A percentile compares a stretch with the other conserved stretches of the same genome.
phyloP scores from a whole-genome alignment of 495 filamentous ascomycete genomes.

The Aspergillus sparsus region DNA sequence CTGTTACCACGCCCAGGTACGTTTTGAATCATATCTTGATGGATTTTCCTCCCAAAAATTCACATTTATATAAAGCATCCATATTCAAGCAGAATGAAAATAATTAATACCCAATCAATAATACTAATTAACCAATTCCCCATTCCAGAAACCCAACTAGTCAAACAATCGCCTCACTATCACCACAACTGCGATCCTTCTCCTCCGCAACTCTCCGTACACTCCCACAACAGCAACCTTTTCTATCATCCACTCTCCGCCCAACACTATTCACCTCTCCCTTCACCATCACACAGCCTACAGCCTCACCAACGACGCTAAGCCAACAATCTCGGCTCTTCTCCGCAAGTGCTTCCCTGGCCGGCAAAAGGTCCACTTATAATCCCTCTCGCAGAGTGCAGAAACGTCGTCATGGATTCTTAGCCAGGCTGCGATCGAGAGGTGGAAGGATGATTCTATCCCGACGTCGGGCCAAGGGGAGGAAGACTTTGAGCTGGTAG shows the following conservation, averaged over 20 bases:
- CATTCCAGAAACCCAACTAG: not conserved
- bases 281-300: slow-evolving; percentile 20
- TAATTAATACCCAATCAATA: not conserved
- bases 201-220: slow-evolving; percentile 15
- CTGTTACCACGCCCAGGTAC: slow-evolving; percentile 22
- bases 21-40: not conserved
- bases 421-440: slow-evolving; percentile 56
- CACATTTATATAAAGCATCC: too few relatives aligned
- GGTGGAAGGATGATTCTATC: slow-evolving; percentile 58
- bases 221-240: slow-evolving; percentile 15
- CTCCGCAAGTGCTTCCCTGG: slow-evolving; percentile 47
- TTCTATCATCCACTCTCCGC: slow-evolving; percentile 22
- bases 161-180: not conserved
- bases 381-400: slow-evolving; percentile 67
- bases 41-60: not conserved
- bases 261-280: slow-evolving; percentile 40
- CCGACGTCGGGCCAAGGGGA: slow-evolving; percentile 60
- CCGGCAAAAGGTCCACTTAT: slow-evolving; percentile 61
- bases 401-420: slow-evolving; percentile 70
- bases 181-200: slow-evolving; percentile 8
- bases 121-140: not conserved
- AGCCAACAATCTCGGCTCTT: slow-evolving; percentile 40
- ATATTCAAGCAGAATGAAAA: too few relatives aligned
- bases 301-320: too few relatives aligned
- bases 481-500: slow-evolving; percentile 61